phyloP scores from a whole-genome alignment of 257 asterid species.

The Perilla frutescens region DNA sequence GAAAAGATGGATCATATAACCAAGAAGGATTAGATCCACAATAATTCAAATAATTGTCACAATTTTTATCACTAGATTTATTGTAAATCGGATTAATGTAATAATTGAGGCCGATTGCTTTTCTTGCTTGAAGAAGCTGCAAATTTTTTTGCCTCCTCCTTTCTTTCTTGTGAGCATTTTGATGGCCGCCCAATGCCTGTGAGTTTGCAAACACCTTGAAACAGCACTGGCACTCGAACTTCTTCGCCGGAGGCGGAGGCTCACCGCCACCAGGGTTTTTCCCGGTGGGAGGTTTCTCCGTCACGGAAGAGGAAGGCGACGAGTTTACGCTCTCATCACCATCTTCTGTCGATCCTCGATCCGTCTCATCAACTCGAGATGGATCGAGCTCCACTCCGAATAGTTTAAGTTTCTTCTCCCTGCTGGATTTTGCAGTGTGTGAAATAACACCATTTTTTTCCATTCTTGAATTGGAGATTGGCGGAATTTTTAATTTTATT shows the following conservation, averaged over 20 bases:
- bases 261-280: too few species aligned
- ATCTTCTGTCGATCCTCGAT: conserved; percentile 26
- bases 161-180: conserved; percentile 87
- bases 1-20: conserved; percentile 47
- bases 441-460: conserved; percentile 36
- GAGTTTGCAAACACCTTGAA: conserved; percentile 68
- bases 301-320: conserved; percentile 51
- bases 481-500: not conserved
- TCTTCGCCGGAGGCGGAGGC: conserved; percentile 33
- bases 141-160: conserved; percentile 63
- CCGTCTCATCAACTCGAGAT: not conserved
- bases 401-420: conserved; percentile 57
- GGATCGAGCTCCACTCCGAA: conserved; percentile 70
- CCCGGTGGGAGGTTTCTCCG: conserved; percentile 27
- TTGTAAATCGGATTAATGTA: conserved; percentile 42
- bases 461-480: conserved; percentile 43
- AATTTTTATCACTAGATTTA: not conserved
- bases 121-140: conserved; percentile 67
- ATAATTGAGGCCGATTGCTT: conserved; percentile 47
- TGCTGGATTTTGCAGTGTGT: conserved; percentile 41
- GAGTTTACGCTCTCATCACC: conserved; percentile 63
- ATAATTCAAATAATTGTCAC: conserved; percentile 19
- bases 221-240: conserved; percentile 70
- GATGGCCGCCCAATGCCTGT: conserved; percentile 92
- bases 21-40: conserved; percentile 35